Evolutionary conservation across 805 yeast species (phyloP).

Genomic region (Scheffersomyces amazonensis): DNA sequence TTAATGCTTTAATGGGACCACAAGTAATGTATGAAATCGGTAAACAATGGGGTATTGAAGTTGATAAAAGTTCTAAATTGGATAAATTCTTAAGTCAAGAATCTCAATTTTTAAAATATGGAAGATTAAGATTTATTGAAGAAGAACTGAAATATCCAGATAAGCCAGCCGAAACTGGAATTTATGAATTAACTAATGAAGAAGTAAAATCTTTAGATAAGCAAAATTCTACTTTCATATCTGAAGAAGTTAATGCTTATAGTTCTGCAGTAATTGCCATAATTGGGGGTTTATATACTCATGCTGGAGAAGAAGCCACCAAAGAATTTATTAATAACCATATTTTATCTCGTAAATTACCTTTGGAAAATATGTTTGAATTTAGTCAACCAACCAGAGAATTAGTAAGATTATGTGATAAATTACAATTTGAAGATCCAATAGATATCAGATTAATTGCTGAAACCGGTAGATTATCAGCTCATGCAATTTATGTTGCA

Average conservation of each 20-base stretch:
- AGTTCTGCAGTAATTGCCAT: slow-evolving; percentile 79
- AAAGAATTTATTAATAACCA: slow-evolving; percentile 69
- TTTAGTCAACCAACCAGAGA: slow-evolving; percentile 87
- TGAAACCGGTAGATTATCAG: slow-evolving; percentile 88
- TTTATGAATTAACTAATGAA: slow-evolving; percentile 33
- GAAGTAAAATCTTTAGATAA: slow-evolving; percentile 15
- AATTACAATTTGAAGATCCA: slow-evolving; percentile 73
- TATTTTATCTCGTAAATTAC: slow-evolving; percentile 79
- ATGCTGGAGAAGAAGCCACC: slow-evolving; percentile 62
- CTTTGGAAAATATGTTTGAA: slow-evolving; percentile 68
- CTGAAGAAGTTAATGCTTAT: slow-evolving; percentile 44
- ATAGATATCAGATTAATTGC: slow-evolving; percentile 74
- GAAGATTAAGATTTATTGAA: slow-evolving; percentile 57
- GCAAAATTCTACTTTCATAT: slow-evolving; percentile 13
- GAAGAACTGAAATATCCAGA: slow-evolving; percentile 19
- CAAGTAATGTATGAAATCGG: slow-evolving; percentile 66
- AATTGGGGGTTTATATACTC: slow-evolving; percentile 78
- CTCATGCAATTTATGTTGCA: slow-evolving; percentile 82
- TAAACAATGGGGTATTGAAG: slow-evolving; percentile 84
- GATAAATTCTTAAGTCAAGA: slow-evolving; percentile 69
- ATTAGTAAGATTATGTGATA: slow-evolving; percentile 69
- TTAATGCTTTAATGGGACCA: slow-evolving; percentile 71
- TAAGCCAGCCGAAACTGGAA: slow-evolving; percentile 47
- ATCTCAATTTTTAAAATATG: slow-evolving; percentile 63
- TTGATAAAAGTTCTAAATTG: slow-evolving; percentile 60